Evolutionary conservation across 2,329 filamentous ascomycete genomes (phyloP).

Genomic region (Colletotrichum sp.): DNA sequence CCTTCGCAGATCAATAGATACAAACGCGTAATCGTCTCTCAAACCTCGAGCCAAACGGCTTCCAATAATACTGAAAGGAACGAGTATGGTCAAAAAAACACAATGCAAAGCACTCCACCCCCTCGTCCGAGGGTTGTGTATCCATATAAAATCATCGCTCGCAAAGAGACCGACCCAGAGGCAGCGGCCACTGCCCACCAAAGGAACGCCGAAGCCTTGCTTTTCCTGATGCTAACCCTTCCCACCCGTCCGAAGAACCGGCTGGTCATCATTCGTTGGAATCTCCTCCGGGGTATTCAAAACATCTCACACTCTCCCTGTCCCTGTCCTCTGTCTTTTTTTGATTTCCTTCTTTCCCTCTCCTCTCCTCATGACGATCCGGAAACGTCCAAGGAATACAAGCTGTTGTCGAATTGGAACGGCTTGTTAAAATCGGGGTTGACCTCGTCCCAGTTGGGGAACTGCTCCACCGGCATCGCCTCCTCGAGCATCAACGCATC

Average conservation of each 20-base stretch:
- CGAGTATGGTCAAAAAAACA: neutral
- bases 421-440: constrained; percentile 56
- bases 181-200: neutral
- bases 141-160: constrained; percentile 3
- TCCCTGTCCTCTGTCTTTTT: neutral
- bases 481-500: constrained; percentile 25
- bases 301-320: neutral
- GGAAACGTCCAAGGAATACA: constrained; percentile 37
- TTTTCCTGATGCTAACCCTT: constrained; percentile 14
- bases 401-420: constrained; percentile 54
- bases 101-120: constrained; percentile 2
- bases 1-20: neutral
- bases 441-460: constrained; percentile 55
- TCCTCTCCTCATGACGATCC: constrained; percentile 6
- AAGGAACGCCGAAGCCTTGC: constrained; percentile 17
- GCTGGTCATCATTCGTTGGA: constrained; percentile 14
- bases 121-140: neutral
- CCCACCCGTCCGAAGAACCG: constrained; percentile 4
- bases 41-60: neutral
- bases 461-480: constrained; percentile 15
- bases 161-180: neutral
- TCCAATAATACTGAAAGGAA: neutral
- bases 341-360: neutral
- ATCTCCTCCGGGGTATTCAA: constrained; percentile 13
- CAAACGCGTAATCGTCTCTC: neutral